phyloP scores from a whole-genome alignment of 139 green algal species.

The Pleodorina starrii region DNA sequence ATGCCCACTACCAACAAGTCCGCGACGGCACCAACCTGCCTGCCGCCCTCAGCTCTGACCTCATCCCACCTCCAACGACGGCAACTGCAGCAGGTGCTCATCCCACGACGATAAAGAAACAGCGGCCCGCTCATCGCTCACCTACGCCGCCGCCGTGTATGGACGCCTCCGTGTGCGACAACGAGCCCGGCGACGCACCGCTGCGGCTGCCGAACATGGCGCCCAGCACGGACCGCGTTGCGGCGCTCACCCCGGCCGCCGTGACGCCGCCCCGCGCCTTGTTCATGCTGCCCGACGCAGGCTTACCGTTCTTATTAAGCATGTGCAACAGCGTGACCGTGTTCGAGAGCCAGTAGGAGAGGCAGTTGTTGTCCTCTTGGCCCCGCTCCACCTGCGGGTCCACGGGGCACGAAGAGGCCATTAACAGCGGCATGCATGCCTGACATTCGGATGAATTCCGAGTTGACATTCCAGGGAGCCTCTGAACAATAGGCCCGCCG shows the following conservation, averaged over 20 bases:
- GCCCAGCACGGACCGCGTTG: constrained; percentile 64
- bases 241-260: not conserved
- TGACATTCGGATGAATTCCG: too few species aligned
- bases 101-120: too few species aligned
- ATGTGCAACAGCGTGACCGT: constrained; percentile 96
- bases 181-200: not conserved
- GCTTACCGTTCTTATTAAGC: constrained; percentile 96
- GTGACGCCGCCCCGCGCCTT: constrained; percentile 62
- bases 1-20: not conserved
- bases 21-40: not conserved
- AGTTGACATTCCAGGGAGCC: too few species aligned
- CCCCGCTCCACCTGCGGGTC: constrained; percentile 84
- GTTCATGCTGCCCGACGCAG: constrained; percentile 82
- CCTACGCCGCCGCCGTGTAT: constrained; percentile 89
- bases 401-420: too few species aligned
- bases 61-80: too few species aligned
- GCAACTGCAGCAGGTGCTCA: too few species aligned
- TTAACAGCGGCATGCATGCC: too few species aligned
- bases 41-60: too few species aligned
- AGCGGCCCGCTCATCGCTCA: too few species aligned
- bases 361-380: constrained; percentile 90
- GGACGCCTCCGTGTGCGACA: constrained; percentile 76
- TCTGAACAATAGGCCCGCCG: too few species aligned
- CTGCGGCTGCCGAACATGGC: constrained; percentile 61
- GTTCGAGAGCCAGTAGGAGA: constrained; percentile 98